phyloP scores from a whole-genome alignment of 2,329 filamentous ascomycete genomes.

The Lachnellula subtilissima region DNA sequence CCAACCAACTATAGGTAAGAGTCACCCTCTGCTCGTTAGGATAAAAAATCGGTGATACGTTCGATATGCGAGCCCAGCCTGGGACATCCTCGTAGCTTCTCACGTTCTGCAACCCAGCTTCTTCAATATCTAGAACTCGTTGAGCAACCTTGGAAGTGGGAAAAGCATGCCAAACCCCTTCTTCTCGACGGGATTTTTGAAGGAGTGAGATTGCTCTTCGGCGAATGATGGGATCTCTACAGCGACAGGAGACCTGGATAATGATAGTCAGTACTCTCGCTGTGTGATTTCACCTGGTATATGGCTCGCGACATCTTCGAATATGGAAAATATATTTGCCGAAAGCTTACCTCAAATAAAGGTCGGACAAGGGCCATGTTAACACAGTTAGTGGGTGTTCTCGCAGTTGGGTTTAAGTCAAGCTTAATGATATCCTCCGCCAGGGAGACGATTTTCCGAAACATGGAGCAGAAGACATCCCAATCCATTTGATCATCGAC shows the following conservation, averaged over 20 bases:
- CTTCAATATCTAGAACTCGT: slow-evolving; percentile 8
- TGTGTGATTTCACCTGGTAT: not conserved
- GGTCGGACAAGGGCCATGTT: too few species aligned
- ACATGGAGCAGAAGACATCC: too few species aligned
- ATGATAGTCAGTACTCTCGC: slow-evolving; percentile 34
- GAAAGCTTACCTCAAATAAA: too few species aligned
- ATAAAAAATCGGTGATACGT: not conserved
- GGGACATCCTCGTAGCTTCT: not conserved
- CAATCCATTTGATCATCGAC: too few species aligned
- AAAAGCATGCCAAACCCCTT: slow-evolving; percentile 58
- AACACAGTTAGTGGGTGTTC: too few species aligned
- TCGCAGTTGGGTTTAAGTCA: too few species aligned
- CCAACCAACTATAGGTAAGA: not conserved
- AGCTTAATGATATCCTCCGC: too few species aligned
- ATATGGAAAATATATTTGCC: not conserved
- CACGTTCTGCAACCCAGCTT: not conserved
- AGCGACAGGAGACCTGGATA: slow-evolving; percentile 59
- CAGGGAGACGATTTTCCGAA: too few species aligned
- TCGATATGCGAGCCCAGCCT: not conserved
- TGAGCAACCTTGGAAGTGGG: slow-evolving; percentile 9
- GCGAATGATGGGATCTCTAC: slow-evolving; percentile 49
- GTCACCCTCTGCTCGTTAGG: not conserved
- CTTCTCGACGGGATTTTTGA: slow-evolving; percentile 52
- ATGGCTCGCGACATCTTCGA: not conserved
- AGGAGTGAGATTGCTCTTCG: slow-evolving; percentile 57